These are phyloP conservation scores for Groenewaldozyma auringiensis DNA, from an alignment of 1,139 yeast genomes.

Conservation along the genomic window DNA sequence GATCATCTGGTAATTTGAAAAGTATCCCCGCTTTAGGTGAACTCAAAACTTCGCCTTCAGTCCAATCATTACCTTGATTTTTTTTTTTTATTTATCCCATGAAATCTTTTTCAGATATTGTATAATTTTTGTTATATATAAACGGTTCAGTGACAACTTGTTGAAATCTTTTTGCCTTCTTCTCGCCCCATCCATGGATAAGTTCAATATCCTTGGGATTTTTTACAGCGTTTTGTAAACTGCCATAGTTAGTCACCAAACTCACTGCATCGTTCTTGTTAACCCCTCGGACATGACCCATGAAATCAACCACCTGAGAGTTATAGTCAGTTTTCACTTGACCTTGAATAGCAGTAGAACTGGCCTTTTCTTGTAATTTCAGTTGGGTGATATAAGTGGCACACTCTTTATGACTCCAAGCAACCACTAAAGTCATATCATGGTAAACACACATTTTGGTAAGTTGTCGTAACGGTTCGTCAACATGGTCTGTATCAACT, in stretches of 20 bases:
- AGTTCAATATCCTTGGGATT: conserved; percentile 23
- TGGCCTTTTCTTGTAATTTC: conserved; percentile 28
- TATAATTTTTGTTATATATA: conserved; percentile 34
- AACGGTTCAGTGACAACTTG: conserved; percentile 48
- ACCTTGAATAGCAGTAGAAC: conserved; percentile 38
- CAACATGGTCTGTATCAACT: conserved; percentile 72
- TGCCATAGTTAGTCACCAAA: conserved; percentile 46
- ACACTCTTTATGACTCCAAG: conserved; percentile 84
- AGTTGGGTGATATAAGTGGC: conserved; percentile 54
- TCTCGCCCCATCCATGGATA: conserved; percentile 51
- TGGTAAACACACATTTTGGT: conserved; percentile 64
- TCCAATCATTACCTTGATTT: neutral
- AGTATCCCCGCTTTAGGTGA: neutral
- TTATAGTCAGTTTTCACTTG: conserved; percentile 39
- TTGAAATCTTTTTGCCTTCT: conserved; percentile 41
- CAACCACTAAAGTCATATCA: conserved; percentile 56
- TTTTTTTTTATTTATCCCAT: neutral
- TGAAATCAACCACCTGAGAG: conserved; percentile 43
- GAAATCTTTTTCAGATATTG: neutral
- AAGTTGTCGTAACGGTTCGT: conserved; percentile 58
- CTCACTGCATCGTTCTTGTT: conserved; percentile 56
- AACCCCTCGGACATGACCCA: conserved; percentile 46
- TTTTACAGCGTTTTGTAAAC: conserved; percentile 42
- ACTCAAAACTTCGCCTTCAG: neutral
- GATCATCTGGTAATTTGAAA: neutral